Base-by-base conservation (phyloP, 2,329 filamentous ascomycete species). In the Tolypocladium tropicale region DNA sequence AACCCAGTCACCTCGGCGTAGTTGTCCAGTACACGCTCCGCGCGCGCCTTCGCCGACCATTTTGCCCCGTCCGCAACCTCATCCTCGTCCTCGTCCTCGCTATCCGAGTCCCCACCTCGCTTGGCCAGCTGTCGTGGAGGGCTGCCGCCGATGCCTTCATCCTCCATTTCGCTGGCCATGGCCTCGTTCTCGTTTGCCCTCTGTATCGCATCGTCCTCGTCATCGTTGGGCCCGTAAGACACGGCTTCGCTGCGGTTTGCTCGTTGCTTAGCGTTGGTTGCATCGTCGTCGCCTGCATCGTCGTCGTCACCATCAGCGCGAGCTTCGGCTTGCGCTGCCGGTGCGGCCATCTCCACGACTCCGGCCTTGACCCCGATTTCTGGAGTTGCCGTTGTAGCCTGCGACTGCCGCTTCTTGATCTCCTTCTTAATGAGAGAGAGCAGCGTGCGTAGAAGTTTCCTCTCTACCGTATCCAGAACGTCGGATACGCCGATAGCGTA, bases 171-270 rank as follows among this genome's bases (percentile, higher is more conserved):
- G 21, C 86, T 33, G 25, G 32, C 34, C 33, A 18, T 50, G 18
- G 36, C 48, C 6, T 54, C 52, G 9, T 18, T 48, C 48, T 57
- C 48, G 21, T 57, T 80, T 56, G 81, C 78, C 54, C 77, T 76
- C 63, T 87, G 85, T 55, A 95, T 84, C 37, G 81, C 85, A 62
- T 90, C 82, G 66, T 97, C 94, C 4, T 93, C 93, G 6, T 96
- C 92, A 67, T 97, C 94, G 51, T 95, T 95, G 36, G 86, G 89
- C 41, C 90, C 93, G 63, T 96, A 97, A 16, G 90, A 94, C 2
- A 93, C 85, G 33, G 87, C 89, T 71, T 96, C 89, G 54, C 81
- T 78, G 43, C 89, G 85, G 68, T 95, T 94, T 50, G 84, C 83
- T 64, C 81, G 83, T 65, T 85, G 80, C 73, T 90, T 95, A 63